Evolutionary conservation across 202 grass and related monocot species (phyloP), one percentile per base, ranked within the genome.

Genomic region (Carex sylvatica): DNA sequence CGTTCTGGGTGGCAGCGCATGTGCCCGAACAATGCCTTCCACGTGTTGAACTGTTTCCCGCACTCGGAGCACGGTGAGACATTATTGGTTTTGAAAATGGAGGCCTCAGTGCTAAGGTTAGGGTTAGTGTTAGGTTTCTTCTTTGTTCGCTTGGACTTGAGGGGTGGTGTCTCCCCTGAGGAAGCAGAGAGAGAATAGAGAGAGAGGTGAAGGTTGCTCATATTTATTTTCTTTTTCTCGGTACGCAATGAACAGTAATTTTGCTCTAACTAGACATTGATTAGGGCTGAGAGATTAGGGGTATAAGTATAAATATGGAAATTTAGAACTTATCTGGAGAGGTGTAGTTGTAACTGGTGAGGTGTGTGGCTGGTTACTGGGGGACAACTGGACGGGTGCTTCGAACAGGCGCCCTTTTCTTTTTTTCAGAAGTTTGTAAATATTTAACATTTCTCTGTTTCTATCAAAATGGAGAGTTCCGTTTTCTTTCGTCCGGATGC

Each of bases 1-100:
- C 91, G 87, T 79, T 97, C 87, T 4, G 94, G 91, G 84, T 97
- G 94, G 86, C 85, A 87, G 0, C 94, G 87, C 94, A 93, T 97
- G 85, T 97, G 93, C 16, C 91, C 93, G 31, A 88, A 89, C 22
- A 90, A 81, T 5, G 93, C 93, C 80, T 96, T 96, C 69, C 55
- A 69, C 9, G 93, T 90, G 2, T 15, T 53, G 87, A 91, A 97
- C 49, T 0, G 61, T 86, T 83, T 93, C 8, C 82, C 85, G 64
- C 94, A 97, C 86, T 91, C 91, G 18, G 56, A 88, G 89, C 94
- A 97, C 14, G 90, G 85, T n/a, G 78, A 78, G 26, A 83, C 28
- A 20, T 67, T 67, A 6, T 31, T 84, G 8, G 35, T 80, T 23
- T 61, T 62, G 78, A 22, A 80, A 3, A 62, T 42, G 78, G 51